phyloP scores from a whole-genome alignment of 1,284 basidiomycete species.

The Apiotrichum veenhuisii region DNA sequence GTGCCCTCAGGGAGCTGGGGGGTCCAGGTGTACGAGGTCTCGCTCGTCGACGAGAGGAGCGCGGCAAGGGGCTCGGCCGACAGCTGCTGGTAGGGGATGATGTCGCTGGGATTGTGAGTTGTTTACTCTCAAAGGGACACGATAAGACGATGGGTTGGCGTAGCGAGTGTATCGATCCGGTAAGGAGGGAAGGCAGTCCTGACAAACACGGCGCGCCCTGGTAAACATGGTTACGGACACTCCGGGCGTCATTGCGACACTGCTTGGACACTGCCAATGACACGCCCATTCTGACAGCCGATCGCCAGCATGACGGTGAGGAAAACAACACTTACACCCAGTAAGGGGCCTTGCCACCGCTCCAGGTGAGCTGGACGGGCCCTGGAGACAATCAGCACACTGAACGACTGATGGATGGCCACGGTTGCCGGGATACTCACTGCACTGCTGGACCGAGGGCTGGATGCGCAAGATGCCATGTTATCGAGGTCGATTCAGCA shows the following conservation, averaged over 20 bases:
- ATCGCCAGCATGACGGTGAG: neutral
- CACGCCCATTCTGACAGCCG: no score
- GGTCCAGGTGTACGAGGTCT: constrained; percentile 59
- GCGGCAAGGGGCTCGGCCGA: constrained; percentile 57
- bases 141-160: no score
- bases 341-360: constrained; percentile 60
- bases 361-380: constrained; percentile 55
- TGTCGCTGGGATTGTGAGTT: constrained; percentile 27
- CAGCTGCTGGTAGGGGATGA: constrained; percentile 66
- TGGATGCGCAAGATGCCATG: constrained; percentile 5
- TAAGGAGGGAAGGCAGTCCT: no score
- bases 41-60: constrained; percentile 25
- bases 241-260: no score
- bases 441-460: constrained; percentile 53
- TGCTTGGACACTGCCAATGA: no score
- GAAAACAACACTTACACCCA: constrained; percentile 52
- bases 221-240: no score
- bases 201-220: no score
- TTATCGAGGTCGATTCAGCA: no score
- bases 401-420: neutral
- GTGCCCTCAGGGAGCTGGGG: constrained; percentile 58
- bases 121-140: no score
- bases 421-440: constrained; percentile 22
- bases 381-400: neutral
- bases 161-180: no score